Conservation (phyloP, 805 yeast genomes). For the Jamesozyma lodderae region DNA sequence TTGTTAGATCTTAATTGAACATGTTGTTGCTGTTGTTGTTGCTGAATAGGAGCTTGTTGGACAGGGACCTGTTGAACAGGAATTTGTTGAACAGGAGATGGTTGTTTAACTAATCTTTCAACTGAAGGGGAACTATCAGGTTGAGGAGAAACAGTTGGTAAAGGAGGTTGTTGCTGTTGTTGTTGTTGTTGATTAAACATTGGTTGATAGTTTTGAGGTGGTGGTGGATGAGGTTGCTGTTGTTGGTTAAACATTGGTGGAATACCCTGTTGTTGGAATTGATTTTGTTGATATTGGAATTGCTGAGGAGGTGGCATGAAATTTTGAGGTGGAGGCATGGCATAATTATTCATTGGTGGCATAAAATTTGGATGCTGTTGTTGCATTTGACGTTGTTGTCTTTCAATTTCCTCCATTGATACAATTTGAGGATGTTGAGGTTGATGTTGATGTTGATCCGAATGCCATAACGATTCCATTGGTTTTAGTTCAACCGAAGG, state of each 20-base stretch:
- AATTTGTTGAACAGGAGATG: constrained; percentile 3
- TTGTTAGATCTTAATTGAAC: constrained; percentile 10
- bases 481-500: constrained; percentile 41
- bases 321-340: neutral
- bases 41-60: constrained; percentile 7
- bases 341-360: constrained; percentile 1
- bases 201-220: constrained; percentile 1
- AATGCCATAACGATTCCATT: constrained; percentile 61
- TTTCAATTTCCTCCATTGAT: constrained; percentile 79
- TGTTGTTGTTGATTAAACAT: constrained; percentile 2
- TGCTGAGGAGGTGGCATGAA: constrained; percentile 2
- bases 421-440: constrained; percentile 32
- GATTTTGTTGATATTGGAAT: constrained; percentile 2
- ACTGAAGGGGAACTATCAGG: constrained; percentile 7
- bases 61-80: constrained; percentile 3
- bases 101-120: neutral
- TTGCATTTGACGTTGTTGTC: constrained; percentile 32
- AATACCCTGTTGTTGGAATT: constrained; percentile 1
- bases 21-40: constrained; percentile 18
- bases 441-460: constrained; percentile 4
- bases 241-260: constrained; percentile 1
- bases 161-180: constrained; percentile 11
- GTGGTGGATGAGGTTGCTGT: constrained; percentile 9
- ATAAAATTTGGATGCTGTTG: constrained; percentile 1
- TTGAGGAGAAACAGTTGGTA: constrained; percentile 2